Base-by-base conservation (phyloP, 257 asterid species). In the Echium plantagineum region DNA sequence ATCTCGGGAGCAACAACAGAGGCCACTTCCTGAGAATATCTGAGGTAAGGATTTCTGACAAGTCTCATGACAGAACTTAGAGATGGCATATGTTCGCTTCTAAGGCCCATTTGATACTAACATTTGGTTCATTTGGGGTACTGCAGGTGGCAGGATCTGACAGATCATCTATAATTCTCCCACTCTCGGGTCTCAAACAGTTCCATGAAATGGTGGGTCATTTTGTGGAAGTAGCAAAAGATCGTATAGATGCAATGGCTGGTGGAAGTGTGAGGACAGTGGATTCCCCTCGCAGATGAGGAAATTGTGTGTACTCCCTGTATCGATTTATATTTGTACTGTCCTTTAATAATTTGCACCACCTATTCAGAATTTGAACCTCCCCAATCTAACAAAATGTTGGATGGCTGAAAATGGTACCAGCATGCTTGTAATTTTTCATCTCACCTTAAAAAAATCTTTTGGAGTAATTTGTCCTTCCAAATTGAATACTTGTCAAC, bases 191-290 rank as follows among this genome's bases (percentile, higher is more conserved):
- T 52, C 83, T 91, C 71, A 91, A 82, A 69, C 96, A 88, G 73
- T 88, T 88, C 64, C 67, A 91, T 74, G 98, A 91, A 76, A 88
- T 84, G 95, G 84, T 91, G 63, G 95, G 98, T 48, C 98, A 91
- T 70, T 91, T 91, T 71, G 88, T 88, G 82, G 98, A 87, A 74
- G 79, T 88, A 56, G 82, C 90, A 1, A 91, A 91, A 70, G 98
- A 88, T 72, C 84, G 87, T 69, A 75, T 82, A 35, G 95, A 88
- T 75, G 96, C 95, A 51, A 77, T 79, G 81, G 69, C 83, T 7
- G 84, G 91, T 68, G 94, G 94, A 60, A 88, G 81, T 75, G 85
- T 88, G 56, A 82, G 96, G 66, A 87, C 94, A n/a, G 78, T 85
- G 73, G 97, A 90, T 60, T 79, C 97, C 55, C 94, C 87, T 46